Evolutionary conservation across 2,329 filamentous ascomycete genomes (phyloP).

Genomic region (Simplicillium sp.): DNA sequence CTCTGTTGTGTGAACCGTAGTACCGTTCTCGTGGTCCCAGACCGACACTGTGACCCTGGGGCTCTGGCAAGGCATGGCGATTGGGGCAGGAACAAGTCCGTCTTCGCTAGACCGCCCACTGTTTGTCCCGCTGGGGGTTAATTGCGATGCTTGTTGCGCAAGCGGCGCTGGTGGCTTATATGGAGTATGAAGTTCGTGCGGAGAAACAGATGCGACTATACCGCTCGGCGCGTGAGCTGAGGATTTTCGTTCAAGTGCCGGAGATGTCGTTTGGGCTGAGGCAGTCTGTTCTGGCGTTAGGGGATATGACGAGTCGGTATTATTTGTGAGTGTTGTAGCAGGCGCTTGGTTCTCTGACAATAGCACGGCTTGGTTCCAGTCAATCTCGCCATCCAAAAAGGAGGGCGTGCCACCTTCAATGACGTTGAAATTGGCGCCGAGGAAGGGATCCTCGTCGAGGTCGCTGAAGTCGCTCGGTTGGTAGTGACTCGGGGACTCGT

Average conservation of each 20-base stretch:
- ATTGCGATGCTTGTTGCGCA: slow-evolving; percentile 22
- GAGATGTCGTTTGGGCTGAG: slow-evolving; percentile 35
- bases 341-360: too few species aligned
- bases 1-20: slow-evolving; percentile 27
- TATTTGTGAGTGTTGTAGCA: slow-evolving; percentile 12
- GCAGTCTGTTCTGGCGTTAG: slow-evolving; percentile 43
- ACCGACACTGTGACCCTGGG: slow-evolving; percentile 47
- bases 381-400: slow-evolving; percentile 26
- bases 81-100: slow-evolving; percentile 25
- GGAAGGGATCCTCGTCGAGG: slow-evolving; percentile 39
- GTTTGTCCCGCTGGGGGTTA: slow-evolving; percentile 40
- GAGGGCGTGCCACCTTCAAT: slow-evolving; percentile 30
- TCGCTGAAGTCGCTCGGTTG: slow-evolving; percentile 40
- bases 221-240: slow-evolving; percentile 12
- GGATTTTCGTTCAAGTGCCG: slow-evolving; percentile 22
- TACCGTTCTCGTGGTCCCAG: slow-evolving; percentile 36
- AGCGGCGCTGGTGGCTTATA: slow-evolving; percentile 21
- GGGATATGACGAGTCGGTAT: slow-evolving; percentile 23
- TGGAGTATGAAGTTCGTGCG: slow-evolving; percentile 30
- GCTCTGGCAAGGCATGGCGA: slow-evolving; percentile 36
- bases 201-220: slow-evolving; percentile 27
- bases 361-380: too few species aligned
- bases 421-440: slow-evolving; percentile 37
- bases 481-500: slow-evolving; percentile 36
- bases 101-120: slow-evolving; percentile 43